Evolutionary conservation across 2,329 filamentous ascomycete genomes (phyloP).

Genomic region (Macrophomina pseudophaseolina): DNA sequence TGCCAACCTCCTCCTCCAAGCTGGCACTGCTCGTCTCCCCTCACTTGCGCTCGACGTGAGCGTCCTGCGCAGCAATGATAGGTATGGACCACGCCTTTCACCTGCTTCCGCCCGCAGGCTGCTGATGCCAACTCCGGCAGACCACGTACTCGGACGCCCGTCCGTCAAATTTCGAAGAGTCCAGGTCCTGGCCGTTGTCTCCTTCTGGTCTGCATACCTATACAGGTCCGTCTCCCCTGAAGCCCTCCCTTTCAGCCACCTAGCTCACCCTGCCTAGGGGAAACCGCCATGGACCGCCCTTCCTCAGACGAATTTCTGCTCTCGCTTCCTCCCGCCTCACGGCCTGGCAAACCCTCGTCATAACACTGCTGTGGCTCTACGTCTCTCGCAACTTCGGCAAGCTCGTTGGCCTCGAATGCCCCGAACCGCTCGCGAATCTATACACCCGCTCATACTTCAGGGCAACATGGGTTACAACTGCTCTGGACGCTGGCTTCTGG

Average conservation of each 20-base stretch:
- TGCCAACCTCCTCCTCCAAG: neutral
- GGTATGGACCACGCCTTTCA: conserved; percentile 13
- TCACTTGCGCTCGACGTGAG: conserved; percentile 7
- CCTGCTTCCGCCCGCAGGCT: neutral
- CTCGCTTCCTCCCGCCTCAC: conserved; percentile 74
- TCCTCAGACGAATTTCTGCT: conserved; percentile 72
- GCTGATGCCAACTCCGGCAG: conserved; percentile 47
- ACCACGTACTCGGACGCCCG: conserved; percentile 90
- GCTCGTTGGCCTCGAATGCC: conserved; percentile 85
- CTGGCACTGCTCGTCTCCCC: neutral
- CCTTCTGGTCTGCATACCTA: conserved; percentile 89
- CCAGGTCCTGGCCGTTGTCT: conserved; percentile 87
- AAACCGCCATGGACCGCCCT: conserved; percentile 84
- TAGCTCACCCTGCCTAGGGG: conserved; percentile 62
- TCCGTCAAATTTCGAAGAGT: conserved; percentile 90
- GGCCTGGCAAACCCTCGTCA: conserved; percentile 84
- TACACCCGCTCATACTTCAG: conserved; percentile 93
- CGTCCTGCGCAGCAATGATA: conserved; percentile 37
- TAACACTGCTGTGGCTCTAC: conserved; percentile 91
- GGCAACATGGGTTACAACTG: conserved; percentile 95
- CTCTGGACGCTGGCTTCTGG: conserved; percentile 96
- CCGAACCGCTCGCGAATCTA: conserved; percentile 91
- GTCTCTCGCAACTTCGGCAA: conserved; percentile 92
- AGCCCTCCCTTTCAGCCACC: neutral
- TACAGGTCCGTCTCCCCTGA: conserved; percentile 62